These are phyloP conservation scores for Cerrena zonata DNA, from an alignment of 1,284 basidiomycete species.

Conservation along the genomic window DNA sequence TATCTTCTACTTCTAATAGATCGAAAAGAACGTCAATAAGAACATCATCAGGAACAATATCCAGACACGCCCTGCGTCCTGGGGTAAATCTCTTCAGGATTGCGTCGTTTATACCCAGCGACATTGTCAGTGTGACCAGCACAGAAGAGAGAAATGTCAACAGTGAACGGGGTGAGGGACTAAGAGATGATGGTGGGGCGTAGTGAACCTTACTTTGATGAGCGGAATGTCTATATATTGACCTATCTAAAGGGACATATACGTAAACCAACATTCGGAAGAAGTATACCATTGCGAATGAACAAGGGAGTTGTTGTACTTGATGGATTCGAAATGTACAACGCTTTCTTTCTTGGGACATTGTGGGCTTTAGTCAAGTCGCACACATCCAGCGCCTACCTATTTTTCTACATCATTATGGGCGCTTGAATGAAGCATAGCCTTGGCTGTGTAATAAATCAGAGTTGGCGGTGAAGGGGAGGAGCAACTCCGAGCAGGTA, in stretches of 20 bases:
- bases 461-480: no score
- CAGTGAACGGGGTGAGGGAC: no score
- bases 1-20: slow-evolving; percentile 47
- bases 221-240: no score
- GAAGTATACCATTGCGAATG: not conserved
- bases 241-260: no score
- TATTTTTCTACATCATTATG: not conserved
- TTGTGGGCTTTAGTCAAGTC: not conserved
- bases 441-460: no score
- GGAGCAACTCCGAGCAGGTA: no score
- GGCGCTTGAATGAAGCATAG: not conserved
- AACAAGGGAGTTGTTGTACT: not conserved
- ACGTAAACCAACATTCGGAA: no score
- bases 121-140: not conserved
- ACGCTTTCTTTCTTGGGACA: not conserved
- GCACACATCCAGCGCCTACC: not conserved
- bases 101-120: no score
- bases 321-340: not conserved
- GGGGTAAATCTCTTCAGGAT: not conserved
- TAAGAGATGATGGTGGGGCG: no score
- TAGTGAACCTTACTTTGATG: no score
- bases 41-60: slow-evolving; percentile 30
- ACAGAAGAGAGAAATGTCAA: no score
- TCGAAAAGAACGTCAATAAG: slow-evolving; percentile 45
- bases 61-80: not conserved